These are phyloP conservation scores for Ceriops zippeliana DNA, from an alignment of 345 rosid genomes.

Conservation along the genomic window DNA sequence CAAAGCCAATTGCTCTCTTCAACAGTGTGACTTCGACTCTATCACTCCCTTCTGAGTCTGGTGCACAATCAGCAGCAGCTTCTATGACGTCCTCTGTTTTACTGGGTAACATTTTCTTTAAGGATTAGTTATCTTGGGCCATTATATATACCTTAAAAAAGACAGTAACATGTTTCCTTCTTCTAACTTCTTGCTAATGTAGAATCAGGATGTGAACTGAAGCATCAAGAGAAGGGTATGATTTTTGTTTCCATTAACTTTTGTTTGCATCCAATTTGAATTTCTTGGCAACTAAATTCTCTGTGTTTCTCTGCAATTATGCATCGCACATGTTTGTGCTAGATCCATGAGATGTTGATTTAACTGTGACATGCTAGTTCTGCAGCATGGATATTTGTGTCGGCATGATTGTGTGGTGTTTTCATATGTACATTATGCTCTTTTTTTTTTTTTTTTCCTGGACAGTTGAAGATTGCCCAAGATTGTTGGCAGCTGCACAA, in stretches of 20 bases:
- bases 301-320: neutral
- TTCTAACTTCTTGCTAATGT: constrained; percentile 21
- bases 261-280: constrained; percentile 9
- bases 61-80: constrained; percentile 37
- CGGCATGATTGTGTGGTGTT: too few relatives aligned
- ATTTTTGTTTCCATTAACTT: neutral
- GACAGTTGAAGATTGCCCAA: constrained; percentile 58
- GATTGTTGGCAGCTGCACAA: constrained; percentile 63
- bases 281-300: neutral
- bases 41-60: constrained; percentile 22
- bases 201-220: constrained; percentile 37
- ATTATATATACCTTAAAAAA: neutral
- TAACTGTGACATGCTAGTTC: too few relatives aligned
- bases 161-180: constrained; percentile 7
- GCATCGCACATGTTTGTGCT: neutral
- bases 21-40: constrained; percentile 27
- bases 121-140: constrained; percentile 8
- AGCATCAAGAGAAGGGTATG: constrained; percentile 48
- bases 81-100: constrained; percentile 31
- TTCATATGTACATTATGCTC: neutral
- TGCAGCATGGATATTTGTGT: too few relatives aligned
- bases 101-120: constrained; percentile 37
- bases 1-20: constrained; percentile 16
- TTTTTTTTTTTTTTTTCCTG: constrained; percentile 19
- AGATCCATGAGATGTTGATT: too few relatives aligned